Evolutionary conservation across 2,329 filamentous ascomycete species (phyloP).

Genomic region (Sclerotinia nivalis): DNA sequence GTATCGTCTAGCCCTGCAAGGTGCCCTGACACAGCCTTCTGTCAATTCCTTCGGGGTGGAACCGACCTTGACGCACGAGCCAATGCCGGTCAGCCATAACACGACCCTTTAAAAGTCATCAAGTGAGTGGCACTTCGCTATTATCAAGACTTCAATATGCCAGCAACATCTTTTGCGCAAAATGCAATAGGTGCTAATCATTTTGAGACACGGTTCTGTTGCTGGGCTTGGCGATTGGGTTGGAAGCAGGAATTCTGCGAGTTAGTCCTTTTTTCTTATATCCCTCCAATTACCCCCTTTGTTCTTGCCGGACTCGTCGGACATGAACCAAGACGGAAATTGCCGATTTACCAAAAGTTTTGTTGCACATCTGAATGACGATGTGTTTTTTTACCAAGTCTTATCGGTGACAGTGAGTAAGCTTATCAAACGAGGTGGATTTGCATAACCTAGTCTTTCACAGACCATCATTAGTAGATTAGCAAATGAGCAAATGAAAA

Average conservation of each 20-base stretch:
- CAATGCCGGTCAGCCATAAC: constrained; percentile 6
- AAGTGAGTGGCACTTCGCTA: constrained; percentile 7
- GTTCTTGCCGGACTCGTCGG: constrained; percentile 14
- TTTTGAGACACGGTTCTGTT: not conserved
- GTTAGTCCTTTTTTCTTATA: not conserved
- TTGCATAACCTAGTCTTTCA: constrained; percentile 6
- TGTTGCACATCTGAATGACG: constrained; percentile 25
- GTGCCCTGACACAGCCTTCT: constrained; percentile 1
- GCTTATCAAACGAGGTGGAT: constrained; percentile 22
- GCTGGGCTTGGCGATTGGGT: not conserved
- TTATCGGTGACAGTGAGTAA: constrained; percentile 19
- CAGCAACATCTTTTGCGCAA: not conserved
- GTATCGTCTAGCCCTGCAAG: constrained; percentile 11
- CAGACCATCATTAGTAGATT: not conserved
- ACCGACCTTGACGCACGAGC: constrained; percentile 18
- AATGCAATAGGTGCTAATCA: not conserved
- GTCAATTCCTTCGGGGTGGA: constrained; percentile 8
- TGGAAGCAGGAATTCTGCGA: not conserved
- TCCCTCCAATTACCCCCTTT: constrained; percentile 1
- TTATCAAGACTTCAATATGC: not conserved
- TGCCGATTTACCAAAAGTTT: constrained; percentile 20
- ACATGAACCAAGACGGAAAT: constrained; percentile 14
- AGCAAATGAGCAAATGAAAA: not conserved
- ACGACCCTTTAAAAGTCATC: constrained; percentile 12
- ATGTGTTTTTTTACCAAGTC: constrained; percentile 25